Base-by-base conservation (phyloP, 2,329 filamentous ascomycete species). In the Cercospora nicotianae region DNA sequence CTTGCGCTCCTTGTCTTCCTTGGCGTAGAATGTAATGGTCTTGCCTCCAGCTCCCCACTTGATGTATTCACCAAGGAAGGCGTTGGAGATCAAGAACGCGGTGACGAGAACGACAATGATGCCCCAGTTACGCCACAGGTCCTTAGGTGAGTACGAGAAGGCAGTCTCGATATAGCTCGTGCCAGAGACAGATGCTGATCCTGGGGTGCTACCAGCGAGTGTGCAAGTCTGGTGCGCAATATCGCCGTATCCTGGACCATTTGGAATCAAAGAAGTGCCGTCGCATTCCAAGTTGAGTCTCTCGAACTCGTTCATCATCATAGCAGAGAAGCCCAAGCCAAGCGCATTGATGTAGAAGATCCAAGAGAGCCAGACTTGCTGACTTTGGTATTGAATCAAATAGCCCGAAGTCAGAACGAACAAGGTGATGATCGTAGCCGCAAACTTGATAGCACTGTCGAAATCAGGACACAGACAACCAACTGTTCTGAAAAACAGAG, bases 271-370 rank as follows among this genome's bases (percentile, higher is more conserved):
- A 0, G 88, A 91, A 55, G 86, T 84, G 1, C 83, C 82, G 0
- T 86, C 87, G 75, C 93, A 97, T 0, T 85, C 88, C 77, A 96
- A 82, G 30, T 89, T 84, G 51, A 91, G 83, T 10, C 86, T 81
- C 39, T 85, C 84, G 74, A 97, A 96, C 76, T 97, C 93, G 75
- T 96, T 97, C 74, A 91, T 87, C 91, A 96, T 95, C 79, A 97
- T 79, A 1, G 88, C 83, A 10, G 89, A 86, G 76, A 97, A 96
- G 0, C 89, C 87, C 2, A 95, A 84, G 57, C 91, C 92, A 0
- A 94, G 81, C 0, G 89, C 85, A 69, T 93, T 93, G 78, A 93
- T 82, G 82, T 89, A 94, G 80, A 89, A 92, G 68, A 94, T 75
- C 92, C 92, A 95, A 18, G 90, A 83, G 5, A 94, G 78, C 89